phyloP scores from a whole-genome alignment of 2,329 filamentous ascomycete species.

The Falciphora oryzae region DNA sequence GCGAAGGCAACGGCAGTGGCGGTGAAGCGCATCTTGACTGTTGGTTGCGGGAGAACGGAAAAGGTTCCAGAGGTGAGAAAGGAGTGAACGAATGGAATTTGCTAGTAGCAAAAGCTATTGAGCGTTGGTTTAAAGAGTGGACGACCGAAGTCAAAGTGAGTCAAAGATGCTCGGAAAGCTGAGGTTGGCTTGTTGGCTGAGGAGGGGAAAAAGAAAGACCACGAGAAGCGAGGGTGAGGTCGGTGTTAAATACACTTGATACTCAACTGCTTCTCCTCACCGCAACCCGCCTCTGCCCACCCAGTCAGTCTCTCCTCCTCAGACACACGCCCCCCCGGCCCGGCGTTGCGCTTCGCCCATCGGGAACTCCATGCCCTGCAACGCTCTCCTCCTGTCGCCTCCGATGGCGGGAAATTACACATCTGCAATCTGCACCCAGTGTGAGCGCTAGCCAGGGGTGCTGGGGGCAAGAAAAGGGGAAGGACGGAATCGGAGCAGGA shows the following conservation, averaged over 20 bases:
- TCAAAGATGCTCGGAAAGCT: conserved; percentile 21
- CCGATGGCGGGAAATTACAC: conserved; percentile 18
- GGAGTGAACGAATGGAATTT: conserved; percentile 9
- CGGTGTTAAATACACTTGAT: conserved; percentile 28
- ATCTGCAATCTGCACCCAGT: conserved; percentile 5
- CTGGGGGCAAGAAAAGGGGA: conserved; percentile 13
- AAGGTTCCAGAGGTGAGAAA: conserved; percentile 3
- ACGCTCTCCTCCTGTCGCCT: background rate
- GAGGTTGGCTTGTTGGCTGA: conserved; percentile 29
- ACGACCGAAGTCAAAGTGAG: conserved; percentile 36
- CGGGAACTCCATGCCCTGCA: background rate
- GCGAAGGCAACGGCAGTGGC: conserved; percentile 44
- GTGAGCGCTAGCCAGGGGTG: conserved; percentile 18
- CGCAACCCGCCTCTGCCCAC: background rate
- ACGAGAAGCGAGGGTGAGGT: conserved; percentile 14
- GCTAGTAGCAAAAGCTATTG: conserved; percentile 17
- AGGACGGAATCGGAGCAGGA: background rate
- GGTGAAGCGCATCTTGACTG: conserved; percentile 59
- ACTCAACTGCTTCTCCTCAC: background rate
- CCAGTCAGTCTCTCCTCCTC: too few relatives aligned
- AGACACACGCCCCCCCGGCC: background rate
- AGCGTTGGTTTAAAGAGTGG: conserved; percentile 28
- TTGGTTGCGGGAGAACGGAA: conserved; percentile 21
- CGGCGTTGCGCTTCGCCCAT: background rate
- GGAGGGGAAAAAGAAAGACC: conserved; percentile 21